Evolutionary conservation across 1,139 yeast species (phyloP), one percentile per base, ranked within the genome.

Genomic region (Pichia sp.): DNA sequence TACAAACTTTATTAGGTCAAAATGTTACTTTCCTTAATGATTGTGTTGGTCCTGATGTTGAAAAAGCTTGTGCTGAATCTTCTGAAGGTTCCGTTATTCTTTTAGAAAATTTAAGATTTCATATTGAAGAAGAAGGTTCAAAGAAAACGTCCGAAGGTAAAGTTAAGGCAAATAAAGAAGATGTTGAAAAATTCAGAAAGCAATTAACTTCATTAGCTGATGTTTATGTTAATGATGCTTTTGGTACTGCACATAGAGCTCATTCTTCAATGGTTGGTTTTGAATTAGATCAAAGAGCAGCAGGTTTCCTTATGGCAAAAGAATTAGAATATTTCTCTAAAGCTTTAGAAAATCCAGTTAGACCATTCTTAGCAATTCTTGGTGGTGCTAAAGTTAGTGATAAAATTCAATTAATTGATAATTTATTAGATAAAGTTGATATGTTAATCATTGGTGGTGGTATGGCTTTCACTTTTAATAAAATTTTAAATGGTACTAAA

Each of bases 371-470:
- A 68, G 97, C 97, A 61, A 90, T 90, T 68, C 79, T 90, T 62
- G 97, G 97, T 69, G 97, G 97, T 75, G 97, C 97, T 66, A 90
- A 90, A 80, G 97, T 90, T 61, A 83, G 95, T 58, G 97, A 90
- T 76, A 90, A 90, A 83, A 90, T 90, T 67, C 96, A 88, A 77
- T 83, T 90, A 74, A 90, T 90, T 68, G 97, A 92, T 74, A 90
- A 90, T 81, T 79, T 90, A 72, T 79, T 90, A 66, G 89, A 90
- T 76, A 92, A 90, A 81, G 97, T 90, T 64, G 83, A 92, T 72
- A 72, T 83, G 57, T 78, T 90, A 70, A 87, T 90, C 72, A 83
- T 90, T 64, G 97, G 97, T 69, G 97, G 97, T 75, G 97, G 97
- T 75, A 90, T 90, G 97, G 90, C 97, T 53, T 90, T 89, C 83